Evolutionary conservation across 2,329 filamentous ascomycete genomes (phyloP).

Genomic region (Pseudogymnoascus sp.): DNA sequence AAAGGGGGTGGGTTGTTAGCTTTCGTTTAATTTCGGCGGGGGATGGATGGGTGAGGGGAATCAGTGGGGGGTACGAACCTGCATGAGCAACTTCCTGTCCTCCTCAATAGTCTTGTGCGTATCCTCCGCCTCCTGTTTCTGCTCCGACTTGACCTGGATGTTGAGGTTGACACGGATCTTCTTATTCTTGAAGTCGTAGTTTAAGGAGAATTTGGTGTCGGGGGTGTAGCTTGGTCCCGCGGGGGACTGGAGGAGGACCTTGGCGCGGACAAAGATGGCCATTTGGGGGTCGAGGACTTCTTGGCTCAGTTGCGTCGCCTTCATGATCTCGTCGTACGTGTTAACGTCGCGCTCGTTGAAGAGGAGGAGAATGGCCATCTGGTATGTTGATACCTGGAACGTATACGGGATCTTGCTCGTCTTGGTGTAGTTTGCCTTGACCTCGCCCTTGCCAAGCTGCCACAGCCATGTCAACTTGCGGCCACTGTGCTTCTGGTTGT

Average conservation of each 20-base stretch:
- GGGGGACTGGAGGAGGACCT: slow-evolving; percentile 68
- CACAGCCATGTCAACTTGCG: slow-evolving; percentile 97
- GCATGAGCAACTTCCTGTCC: slow-evolving; percentile 89
- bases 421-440: slow-evolving; percentile 90
- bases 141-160: slow-evolving; percentile 86
- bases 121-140: slow-evolving; percentile 92
- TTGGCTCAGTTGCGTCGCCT: slow-evolving; percentile 68
- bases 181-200: slow-evolving; percentile 96
- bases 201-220: slow-evolving; percentile 75
- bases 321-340: slow-evolving; percentile 79
- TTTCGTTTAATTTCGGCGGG: not conserved
- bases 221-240: slow-evolving; percentile 69
- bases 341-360: slow-evolving; percentile 89
- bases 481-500: slow-evolving; percentile 93
- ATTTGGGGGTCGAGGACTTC: slow-evolving; percentile 85
- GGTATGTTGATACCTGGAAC: slow-evolving; percentile 94
- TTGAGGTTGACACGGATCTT: slow-evolving; percentile 97
- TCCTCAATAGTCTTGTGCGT: slow-evolving; percentile 99
- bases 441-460: slow-evolving; percentile 96
- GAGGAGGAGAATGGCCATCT: slow-evolving; percentile 90
- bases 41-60: slow-evolving; percentile 8
- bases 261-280: slow-evolving; percentile 83
- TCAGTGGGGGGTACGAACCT: slow-evolving; percentile 55
- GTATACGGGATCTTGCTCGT: slow-evolving; percentile 85
- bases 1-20: slow-evolving; percentile 26